phyloP scores from a whole-genome alignment of 768 basidiomycete species.

The Xerocomus potaroensis region DNA sequence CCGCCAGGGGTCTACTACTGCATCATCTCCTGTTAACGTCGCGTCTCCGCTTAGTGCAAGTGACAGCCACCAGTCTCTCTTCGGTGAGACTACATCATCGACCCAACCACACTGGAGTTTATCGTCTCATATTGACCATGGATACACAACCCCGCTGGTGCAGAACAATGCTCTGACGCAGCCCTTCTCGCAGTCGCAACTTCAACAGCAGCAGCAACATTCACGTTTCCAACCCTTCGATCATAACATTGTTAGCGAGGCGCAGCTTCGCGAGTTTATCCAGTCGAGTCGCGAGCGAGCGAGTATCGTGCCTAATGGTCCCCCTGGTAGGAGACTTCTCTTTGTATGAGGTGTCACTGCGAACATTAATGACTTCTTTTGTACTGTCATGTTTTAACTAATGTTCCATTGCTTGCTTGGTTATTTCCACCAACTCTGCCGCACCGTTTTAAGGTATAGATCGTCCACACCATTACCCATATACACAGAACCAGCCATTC shows the following conservation, averaged over 20 bases:
- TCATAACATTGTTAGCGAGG: constrained; percentile 57
- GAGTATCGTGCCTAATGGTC: constrained; percentile 27
- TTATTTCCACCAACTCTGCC: constrained; percentile 13
- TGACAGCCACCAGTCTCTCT: constrained; percentile 47
- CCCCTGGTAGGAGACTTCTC: constrained; percentile 48
- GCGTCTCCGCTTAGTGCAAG: constrained; percentile 52
- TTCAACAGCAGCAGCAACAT: constrained; percentile 29
- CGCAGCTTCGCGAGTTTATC: constrained; percentile 73
- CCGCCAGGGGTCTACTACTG: constrained; percentile 51
- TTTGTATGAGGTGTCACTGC: constrained; percentile 33
- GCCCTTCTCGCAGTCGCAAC: constrained; percentile 33
- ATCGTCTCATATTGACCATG: constrained; percentile 38
- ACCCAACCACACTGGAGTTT: constrained; percentile 44
- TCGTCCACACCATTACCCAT: constrained; percentile 33
- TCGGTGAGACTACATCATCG: constrained; percentile 35
- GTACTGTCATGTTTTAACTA: constrained; percentile 26
- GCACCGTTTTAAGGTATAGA: constrained; percentile 36
- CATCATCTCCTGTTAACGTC: constrained; percentile 57
- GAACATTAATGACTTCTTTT: constrained; percentile 33
- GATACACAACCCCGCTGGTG: constrained; percentile 42
- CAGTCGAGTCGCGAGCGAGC: constrained; percentile 63
- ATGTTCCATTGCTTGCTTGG: constrained; percentile 8
- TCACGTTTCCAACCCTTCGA: constrained; percentile 56
- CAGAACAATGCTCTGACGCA: constrained; percentile 41
- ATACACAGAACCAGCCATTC: constrained; percentile 46